phyloP scores from a whole-genome alignment of 192 early-diverging fungal species.

The Umbelopsis sp. region DNA sequence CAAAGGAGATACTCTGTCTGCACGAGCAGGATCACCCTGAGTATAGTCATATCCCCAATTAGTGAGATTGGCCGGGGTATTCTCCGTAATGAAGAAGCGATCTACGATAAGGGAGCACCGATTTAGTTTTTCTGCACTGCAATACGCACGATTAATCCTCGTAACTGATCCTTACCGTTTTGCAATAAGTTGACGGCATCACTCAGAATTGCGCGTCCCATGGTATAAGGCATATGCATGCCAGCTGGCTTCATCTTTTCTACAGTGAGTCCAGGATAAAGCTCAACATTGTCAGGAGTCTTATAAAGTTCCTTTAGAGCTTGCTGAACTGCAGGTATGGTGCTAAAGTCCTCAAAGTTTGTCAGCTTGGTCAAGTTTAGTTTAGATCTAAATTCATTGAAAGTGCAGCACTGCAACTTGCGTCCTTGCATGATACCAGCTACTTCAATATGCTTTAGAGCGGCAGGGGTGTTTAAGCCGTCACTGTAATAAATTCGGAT shows the following conservation, averaged over 20 bases:
- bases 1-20: conserved; percentile 23
- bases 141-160: too few relatives aligned
- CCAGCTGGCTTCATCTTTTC: conserved; percentile 47
- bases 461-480: conserved; percentile 42
- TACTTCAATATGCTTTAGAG: conserved; percentile 45
- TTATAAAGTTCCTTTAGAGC: conserved; percentile 47
- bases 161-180: conserved; percentile 28
- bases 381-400: conserved; percentile 52
- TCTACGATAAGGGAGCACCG: conserved; percentile 27
- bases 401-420: conserved; percentile 46
- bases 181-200: conserved; percentile 54
- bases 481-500: conserved; percentile 31
- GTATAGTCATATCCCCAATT: conserved; percentile 46
- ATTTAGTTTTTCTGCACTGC: neutral
- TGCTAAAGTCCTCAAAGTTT: conserved; percentile 42
- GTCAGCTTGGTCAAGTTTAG: conserved; percentile 37
- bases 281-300: conserved; percentile 44
- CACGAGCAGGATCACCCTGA: conserved; percentile 20
- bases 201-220: conserved; percentile 46
- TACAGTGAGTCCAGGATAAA: conserved; percentile 52
- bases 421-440: conserved; percentile 46
- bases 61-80: conserved; percentile 46
- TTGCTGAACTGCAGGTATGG: conserved; percentile 20
- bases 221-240: conserved; percentile 48
- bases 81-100: conserved; percentile 47